Base-by-base conservation (phyloP, 305 asterid species). In the Vinca major region DNA sequence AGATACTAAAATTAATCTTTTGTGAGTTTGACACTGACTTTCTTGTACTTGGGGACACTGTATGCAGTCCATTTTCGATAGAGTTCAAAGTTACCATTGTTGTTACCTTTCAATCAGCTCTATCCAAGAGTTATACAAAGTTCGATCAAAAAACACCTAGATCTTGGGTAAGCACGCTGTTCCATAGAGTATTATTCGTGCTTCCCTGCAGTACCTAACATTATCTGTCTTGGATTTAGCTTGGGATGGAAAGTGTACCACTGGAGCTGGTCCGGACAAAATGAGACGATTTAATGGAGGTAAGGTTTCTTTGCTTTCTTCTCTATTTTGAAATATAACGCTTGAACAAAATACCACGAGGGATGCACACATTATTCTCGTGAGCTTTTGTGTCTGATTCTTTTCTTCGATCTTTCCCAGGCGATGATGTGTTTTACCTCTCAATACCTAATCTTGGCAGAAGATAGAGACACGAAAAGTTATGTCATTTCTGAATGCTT, bases 221-320 rank as follows among this genome's bases (percentile, higher is more conserved):
- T 63, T 68, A 61, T 17, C 49, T 53, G 37, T 66, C 53, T 69
- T 65, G 74, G 67, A 69, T 75, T 50, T 73, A 89, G 96, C 50
- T 82, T 75, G 97, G 95, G 39, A 69, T 74, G 77, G 94, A 90
- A 82, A 90, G 92, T 70, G 75, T 90, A 63, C 94, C 95, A 8
- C 67, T 90, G 73, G 97, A 90, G 75, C 82, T 90, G 78, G 90
- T 88, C 67, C 89, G 94, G 7, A 76, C 88, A 63, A 81, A 69
- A 74, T 87, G 87, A 89, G 75, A 75, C 67, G 68, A 65, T 64
- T 45, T 68, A 13, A 17, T 62, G 62, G 65, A 84, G 94, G 88
- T 86, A 77, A 68, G 4, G 69, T 21, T 40, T 70, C 53, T 69
- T 40, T 48, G 6, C 7, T 45, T 48, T 21, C 52, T 45, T 40